Evolutionary conservation across 306 rosid species (phyloP), one percentile per base, ranked within the genome.

Genomic region (Glycyrrhiza uralensis): DNA sequence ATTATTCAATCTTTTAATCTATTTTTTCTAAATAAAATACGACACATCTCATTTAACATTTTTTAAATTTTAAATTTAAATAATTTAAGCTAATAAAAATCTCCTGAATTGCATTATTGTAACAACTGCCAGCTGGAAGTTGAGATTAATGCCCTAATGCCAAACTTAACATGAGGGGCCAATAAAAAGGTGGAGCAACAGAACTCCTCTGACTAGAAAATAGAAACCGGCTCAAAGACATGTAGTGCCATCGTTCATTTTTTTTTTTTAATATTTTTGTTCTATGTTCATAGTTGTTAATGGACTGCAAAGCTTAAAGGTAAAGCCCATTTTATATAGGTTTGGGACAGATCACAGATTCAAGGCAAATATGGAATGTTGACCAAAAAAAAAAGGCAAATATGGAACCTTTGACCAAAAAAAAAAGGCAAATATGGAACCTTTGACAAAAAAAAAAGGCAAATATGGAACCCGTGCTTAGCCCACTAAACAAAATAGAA

Each of bases 311-410:
- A 62, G 13, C 52, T 17, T n/a, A 20, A 32, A 51, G 28, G 17
- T 26, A 13, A 59, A 63, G 82, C 73, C 68, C 78, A 62, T 13
- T 36, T 77, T 38, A 18, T 5, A 38, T 26, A 11, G 44, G 52
- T 33, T 33, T 67, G 61, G 32, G 28, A 29, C 11, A 39, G 10
- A 32, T 15, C 28, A 6, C 2, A 42, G 11, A 15, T 20, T 33
- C 49, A n/a, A 46, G 19, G 4, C 49, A 5, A 22, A 17, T 13
- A 18, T 11, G 20, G 10, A 65, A 32, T n/a, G n/a, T n/a, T n/a
- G n/a, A n/a, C n/a, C n/a, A n/a, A n/a, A n/a, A n/a, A n/a, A n/a
- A n/a, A n/a, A n/a, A n/a, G n/a, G n/a, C n/a, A n/a, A n/a, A n/a
- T n/a, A n/a, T n/a, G n/a, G n/a, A n/a, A n/a, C n/a, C n/a, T n/a